These are phyloP conservation scores for Dictyostelium firmibasis DNA, from an alignment of 78 protist species.

Conservation along the genomic window DNA sequence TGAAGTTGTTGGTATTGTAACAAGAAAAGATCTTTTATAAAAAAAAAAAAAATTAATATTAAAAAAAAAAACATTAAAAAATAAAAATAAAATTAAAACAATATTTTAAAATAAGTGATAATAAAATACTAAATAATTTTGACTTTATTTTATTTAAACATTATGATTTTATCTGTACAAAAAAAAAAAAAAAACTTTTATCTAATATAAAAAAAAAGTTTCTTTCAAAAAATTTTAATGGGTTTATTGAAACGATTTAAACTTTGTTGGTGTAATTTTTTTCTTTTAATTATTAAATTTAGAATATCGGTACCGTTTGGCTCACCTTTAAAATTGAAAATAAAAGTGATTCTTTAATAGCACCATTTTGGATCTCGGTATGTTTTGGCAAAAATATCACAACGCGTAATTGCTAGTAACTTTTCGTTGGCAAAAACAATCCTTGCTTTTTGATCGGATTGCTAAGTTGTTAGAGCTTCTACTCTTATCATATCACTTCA, in stretches of 20 bases:
- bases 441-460: not conserved
- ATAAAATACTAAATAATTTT: too few species aligned
- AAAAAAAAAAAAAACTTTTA: too few species aligned
- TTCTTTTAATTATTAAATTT: not conserved
- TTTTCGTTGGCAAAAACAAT: slow-evolving; percentile 2
- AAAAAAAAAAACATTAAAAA: not conserved
- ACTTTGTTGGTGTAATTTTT: too few species aligned
- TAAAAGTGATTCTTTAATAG: not conserved
- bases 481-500: not conserved
- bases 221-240: too few species aligned
- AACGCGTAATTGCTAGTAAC: not conserved
- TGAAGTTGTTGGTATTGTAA: slow-evolving; percentile 89
- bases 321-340: not conserved
- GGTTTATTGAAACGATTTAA: too few species aligned
- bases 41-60: not conserved
- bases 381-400: slow-evolving; percentile 2
- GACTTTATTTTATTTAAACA: too few species aligned
- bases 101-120: too few species aligned
- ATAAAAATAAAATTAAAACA: not conserved
- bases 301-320: not conserved
- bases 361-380: not conserved
- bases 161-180: too few species aligned
- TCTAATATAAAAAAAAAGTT: too few species aligned
- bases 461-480: not conserved
- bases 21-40: slow-evolving; percentile 85